These are phyloP conservation scores for Aegilops bicornis DNA, from an alignment of 176 grass and related monocot genomes.

Conservation along the genomic window DNA sequence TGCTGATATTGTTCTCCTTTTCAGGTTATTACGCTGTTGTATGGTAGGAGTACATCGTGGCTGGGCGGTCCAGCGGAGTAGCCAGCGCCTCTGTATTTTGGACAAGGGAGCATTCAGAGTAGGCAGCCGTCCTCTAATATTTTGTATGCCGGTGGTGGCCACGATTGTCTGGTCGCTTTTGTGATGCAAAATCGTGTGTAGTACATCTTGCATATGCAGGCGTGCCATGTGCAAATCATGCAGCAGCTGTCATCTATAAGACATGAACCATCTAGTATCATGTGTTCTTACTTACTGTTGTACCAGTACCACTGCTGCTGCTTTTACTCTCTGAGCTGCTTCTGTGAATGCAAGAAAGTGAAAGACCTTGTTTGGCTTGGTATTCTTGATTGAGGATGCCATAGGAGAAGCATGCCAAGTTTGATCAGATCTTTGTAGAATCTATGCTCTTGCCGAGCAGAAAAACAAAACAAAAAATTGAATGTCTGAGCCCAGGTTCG, in stretches of 20 bases:
- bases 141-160: background rate
- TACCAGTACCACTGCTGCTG: background rate
- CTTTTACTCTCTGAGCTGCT: background rate
- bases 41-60: background rate
- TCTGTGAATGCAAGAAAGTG: background rate
- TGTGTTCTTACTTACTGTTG: background rate
- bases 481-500: slow-evolving; percentile 59
- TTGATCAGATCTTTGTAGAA: background rate
- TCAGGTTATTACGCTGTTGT: slow-evolving; percentile 23
- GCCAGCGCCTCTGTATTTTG: background rate
- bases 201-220: background rate
- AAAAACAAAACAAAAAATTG: background rate
- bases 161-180: background rate
- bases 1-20: background rate
- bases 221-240: background rate
- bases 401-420: background rate
- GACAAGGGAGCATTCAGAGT: background rate
- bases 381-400: no score
- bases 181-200: background rate
- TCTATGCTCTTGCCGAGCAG: background rate
- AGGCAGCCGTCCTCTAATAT: no score
- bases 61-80: background rate
- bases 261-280: background rate
- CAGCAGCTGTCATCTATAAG: background rate
- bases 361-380: no score